Percentiles rank a stretch among this genome's conserved stretches.
Evolutionary conservation across 306 rosid genomes (phyloP).

Genomic region (Quercus mongolica): DNA sequence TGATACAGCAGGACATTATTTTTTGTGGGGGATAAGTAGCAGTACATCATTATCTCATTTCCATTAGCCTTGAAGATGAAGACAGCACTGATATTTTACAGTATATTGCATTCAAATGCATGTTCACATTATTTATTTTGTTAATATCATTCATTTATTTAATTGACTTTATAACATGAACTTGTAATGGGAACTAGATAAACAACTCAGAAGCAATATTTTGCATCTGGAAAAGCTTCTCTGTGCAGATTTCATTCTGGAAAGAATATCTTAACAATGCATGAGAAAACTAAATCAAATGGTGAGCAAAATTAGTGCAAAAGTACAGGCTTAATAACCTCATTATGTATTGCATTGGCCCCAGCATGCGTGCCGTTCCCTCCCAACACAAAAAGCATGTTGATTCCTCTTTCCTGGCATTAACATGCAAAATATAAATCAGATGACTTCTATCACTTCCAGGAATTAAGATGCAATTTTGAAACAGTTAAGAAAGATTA

Average conservation of each 20-base stretch:
- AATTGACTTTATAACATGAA: neutral
- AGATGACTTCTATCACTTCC: neutral
- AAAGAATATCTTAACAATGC: neutral
- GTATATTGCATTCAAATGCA: constrained; percentile 5
- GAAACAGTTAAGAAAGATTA: constrained; percentile 14
- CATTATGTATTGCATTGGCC: constrained; percentile 87
- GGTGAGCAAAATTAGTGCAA: constrained; percentile 3
- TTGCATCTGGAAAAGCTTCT: neutral
- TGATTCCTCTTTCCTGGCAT: constrained; percentile 84
- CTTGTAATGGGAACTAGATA: neutral
- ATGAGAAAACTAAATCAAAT: neutral
- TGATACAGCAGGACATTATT: neutral
- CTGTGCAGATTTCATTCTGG: neutral
- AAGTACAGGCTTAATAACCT: constrained; percentile 50
- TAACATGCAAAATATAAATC: constrained; percentile 19
- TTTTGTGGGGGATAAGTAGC: too few species aligned
- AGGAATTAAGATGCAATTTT: constrained; percentile 7
- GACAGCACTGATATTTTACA: neutral
- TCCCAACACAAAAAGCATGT: constrained; percentile 97
- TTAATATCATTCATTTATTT: neutral
- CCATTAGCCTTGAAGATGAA: neutral
- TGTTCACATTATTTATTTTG: neutral
- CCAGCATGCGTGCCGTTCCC: constrained; percentile 99
- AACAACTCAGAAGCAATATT: neutral
- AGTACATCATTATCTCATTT: neutral